Conservation (phyloP, 139 green algal genomes). For the Chlorella sp. region DNA sequence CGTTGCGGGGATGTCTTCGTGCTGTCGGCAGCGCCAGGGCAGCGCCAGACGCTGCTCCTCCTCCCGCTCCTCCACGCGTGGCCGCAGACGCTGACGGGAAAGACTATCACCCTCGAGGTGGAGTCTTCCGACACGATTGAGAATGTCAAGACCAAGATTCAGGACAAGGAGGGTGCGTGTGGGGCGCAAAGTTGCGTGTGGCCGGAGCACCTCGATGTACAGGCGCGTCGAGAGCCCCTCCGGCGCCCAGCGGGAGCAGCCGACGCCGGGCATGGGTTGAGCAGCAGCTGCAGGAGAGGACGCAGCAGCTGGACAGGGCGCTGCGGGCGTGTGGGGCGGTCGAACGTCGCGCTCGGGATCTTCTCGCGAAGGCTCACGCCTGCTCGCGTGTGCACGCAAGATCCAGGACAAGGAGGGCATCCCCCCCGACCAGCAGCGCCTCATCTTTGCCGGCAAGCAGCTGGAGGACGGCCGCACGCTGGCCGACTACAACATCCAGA, state of each 20-base stretch:
- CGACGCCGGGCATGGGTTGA: background rate
- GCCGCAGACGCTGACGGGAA: slow-evolving; percentile 25
- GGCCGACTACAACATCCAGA: slow-evolving; percentile 81
- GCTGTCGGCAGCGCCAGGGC: background rate
- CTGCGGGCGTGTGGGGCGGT: too few relatives aligned
- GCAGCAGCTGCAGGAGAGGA: background rate
- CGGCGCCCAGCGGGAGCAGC: background rate
- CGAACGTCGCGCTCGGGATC: too few relatives aligned
- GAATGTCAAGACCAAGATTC: slow-evolving; percentile 94
- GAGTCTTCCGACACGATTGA: slow-evolving; percentile 80
- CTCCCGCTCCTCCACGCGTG: background rate
- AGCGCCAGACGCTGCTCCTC: background rate
- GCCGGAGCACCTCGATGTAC: background rate
- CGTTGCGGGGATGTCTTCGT: background rate
- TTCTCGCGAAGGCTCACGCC: too few relatives aligned
- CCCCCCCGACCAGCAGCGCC: slow-evolving; percentile 92
- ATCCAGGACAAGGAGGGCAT: slow-evolving; percentile 47
- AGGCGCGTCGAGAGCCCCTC: background rate
- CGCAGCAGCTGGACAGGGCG: background rate
- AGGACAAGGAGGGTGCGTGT: slow-evolving; percentile 86
- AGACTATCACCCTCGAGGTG: slow-evolving; percentile 57
- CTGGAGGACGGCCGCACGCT: slow-evolving; percentile 94
- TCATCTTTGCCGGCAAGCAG: slow-evolving; percentile 98
- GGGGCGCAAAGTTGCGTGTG: background rate
- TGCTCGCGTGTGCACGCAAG: too few relatives aligned